These are phyloP conservation scores for Trichomonas vaginalis DNA, from an alignment of 208 protist species.

Conservation along the genomic window DNA sequence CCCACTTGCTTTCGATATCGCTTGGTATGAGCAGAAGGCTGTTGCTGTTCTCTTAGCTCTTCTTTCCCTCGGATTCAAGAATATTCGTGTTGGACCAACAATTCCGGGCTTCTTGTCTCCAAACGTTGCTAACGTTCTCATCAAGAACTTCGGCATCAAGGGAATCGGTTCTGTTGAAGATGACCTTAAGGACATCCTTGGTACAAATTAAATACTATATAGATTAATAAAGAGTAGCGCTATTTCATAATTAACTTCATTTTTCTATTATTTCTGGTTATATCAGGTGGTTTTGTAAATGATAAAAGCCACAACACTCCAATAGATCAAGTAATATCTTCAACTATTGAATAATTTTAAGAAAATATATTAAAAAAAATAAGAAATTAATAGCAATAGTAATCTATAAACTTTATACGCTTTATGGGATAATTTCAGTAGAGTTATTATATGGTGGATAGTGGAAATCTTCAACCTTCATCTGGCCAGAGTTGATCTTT, in stretches of 20 bases:
- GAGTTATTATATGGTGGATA: not conserved
- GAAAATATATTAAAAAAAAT: not conserved
- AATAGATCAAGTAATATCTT: too few species aligned
- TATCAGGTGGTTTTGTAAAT: too few species aligned
- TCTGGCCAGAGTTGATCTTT: not conserved
- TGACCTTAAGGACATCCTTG: not conserved
- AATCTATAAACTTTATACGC: not conserved
- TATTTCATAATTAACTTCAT: too few species aligned
- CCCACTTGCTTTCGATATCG: conserved; percentile 50
- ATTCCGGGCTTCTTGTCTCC: conserved; percentile 56
- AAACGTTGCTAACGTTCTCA: conserved; percentile 41
- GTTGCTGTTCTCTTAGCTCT: conserved; percentile 54
- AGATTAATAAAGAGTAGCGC: too few species aligned
- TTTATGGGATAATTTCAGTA: not conserved
- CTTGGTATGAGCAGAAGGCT: conserved; percentile 70
- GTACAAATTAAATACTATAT: too few species aligned
- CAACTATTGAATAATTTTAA: not conserved
- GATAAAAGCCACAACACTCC: too few species aligned
- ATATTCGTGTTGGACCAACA: conserved; percentile 54
- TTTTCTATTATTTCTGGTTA: too few species aligned
- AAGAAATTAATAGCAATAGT: not conserved
- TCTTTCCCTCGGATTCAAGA: conserved; percentile 49
- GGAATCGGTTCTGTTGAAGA: not conserved
- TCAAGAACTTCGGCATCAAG: conserved; percentile 28
- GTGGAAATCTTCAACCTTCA: not conserved